Percentiles rank a stretch among this genome's conserved stretches.
These are phyloP conservation scores for Colletotrichum siamense DNA, from an alignment of 2,329 filamentous ascomycete species.

Conservation along the genomic window DNA sequence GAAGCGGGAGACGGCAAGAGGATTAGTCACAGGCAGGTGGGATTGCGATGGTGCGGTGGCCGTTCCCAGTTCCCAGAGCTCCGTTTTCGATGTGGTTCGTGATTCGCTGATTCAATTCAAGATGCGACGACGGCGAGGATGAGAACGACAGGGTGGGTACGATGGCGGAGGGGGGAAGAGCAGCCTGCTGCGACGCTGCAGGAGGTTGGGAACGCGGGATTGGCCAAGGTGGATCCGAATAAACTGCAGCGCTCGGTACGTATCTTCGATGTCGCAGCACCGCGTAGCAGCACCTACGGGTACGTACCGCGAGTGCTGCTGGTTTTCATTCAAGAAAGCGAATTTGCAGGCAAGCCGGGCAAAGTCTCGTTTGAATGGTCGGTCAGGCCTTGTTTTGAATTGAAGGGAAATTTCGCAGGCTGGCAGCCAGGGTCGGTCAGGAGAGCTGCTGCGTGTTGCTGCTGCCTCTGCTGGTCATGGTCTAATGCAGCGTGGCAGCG, in stretches of 20 bases:
- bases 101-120: constrained; percentile 14
- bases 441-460: background rate
- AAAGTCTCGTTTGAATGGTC: background rate
- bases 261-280: background rate
- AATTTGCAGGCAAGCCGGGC: background rate
- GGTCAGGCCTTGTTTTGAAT: constrained; percentile 3
- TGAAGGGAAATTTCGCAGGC: background rate
- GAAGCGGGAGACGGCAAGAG: background rate
- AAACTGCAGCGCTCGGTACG: constrained; percentile 1
- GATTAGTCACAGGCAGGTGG: constrained; percentile 1
- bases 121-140: constrained; percentile 1
- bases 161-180: background rate
- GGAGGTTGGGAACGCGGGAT: constrained; percentile 10
- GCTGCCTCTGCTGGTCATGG: background rate
- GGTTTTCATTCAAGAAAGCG: background rate
- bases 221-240: background rate
- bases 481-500: background rate
- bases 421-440: constrained; percentile 6
- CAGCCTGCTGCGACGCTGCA: constrained; percentile 15
- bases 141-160: background rate
- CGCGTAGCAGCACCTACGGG: background rate
- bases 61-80: constrained; percentile 14
- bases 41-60: background rate
- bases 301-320: background rate
- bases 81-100: constrained; percentile 1